Evolutionary conservation across 805 yeast genomes (phyloP), one percentile per base, ranked within the genome.

Genomic region (Tetrapisispora phaffii): DNA sequence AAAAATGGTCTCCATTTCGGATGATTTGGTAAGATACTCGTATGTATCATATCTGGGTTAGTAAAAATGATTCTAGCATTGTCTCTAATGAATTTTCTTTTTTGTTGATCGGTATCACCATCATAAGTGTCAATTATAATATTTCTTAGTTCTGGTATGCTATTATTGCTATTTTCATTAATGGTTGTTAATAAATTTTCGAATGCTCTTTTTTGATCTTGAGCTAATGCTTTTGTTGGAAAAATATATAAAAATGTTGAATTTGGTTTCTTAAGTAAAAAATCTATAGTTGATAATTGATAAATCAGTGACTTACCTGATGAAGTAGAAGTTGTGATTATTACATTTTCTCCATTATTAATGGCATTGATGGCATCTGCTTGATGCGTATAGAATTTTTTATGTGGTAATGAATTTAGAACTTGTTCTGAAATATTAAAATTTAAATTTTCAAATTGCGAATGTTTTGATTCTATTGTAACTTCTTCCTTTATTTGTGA

Each of bases 181-280:
- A 85, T 72, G 32, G 65, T 65, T 6, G 71, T 63, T 37, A 82
- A 64, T 10, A 84, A 64, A 20, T 75, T 79, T 41, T 73, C 72
- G 45, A 93, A 66, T n/a, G 94, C 79, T 50, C 95, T 70, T 55
- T 82, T 82, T 63, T 93, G 99, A 68, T 93, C 98, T 58, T 93
- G 98, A 0, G 99, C 97, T 42, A 93, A 69, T 0, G 99, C 98
- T 58, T 93, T 93, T 0, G 99, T 93, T 2, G 99, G 99, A 55
- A 93, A 93, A 12, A 93, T 80, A 55, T 84, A 88, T 70, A 94
- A 70, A 9, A 96, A 84, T 0, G 95, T 85, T 1, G 67, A 55
- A 28, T 66, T 67, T 10, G 67, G 66, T 36, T 59, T 70, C 9
- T 58, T 54, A 37, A 75, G 70, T 42, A 72, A 64, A 42, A 66